Conservation (phyloP, 192 early-diverging fungal species). For the Linnemannia schmuckeri region DNA sequence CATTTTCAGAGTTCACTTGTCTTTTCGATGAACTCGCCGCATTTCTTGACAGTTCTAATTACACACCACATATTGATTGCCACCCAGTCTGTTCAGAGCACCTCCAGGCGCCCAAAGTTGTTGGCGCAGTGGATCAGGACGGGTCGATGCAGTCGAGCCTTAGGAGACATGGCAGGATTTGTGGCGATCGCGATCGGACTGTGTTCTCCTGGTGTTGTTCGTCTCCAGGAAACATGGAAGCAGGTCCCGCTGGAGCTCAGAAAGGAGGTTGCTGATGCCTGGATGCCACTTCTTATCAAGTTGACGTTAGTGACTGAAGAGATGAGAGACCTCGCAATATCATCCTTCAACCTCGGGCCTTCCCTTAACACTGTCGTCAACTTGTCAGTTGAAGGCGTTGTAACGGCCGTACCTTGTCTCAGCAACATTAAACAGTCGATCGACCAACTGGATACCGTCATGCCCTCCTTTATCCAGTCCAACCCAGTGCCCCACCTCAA, state of each 20-base stretch:
- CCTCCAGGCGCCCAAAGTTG: slow-evolving; percentile 63
- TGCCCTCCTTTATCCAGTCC: slow-evolving; percentile 46
- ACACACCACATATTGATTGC: slow-evolving; percentile 75
- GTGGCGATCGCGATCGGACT: slow-evolving; percentile 75
- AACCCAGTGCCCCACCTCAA: slow-evolving; percentile 17
- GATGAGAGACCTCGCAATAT: slow-evolving; percentile 46
- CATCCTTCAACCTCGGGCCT: slow-evolving; percentile 22
- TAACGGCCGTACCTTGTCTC: slow-evolving; percentile 69
- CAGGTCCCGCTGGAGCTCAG: slow-evolving; percentile 64
- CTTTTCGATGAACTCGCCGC: slow-evolving; percentile 67
- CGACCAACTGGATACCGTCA: slow-evolving; percentile 57
- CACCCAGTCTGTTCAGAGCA: slow-evolving; percentile 63
- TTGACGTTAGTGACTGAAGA: slow-evolving; percentile 66
- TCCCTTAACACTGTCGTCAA: slow-evolving; percentile 26
- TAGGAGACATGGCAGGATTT: slow-evolving; percentile 78
- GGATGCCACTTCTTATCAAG: slow-evolving; percentile 70
- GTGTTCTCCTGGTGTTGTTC: slow-evolving; percentile 73
- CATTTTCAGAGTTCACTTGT: slow-evolving; percentile 52
- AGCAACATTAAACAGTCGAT: slow-evolving; percentile 71
- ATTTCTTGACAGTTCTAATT: slow-evolving; percentile 78
- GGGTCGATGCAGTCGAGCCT: slow-evolving; percentile 62
- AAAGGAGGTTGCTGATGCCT: slow-evolving; percentile 64
- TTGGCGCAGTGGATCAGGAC: slow-evolving; percentile 79
- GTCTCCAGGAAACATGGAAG: slow-evolving; percentile 80
- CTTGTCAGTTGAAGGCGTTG: slow-evolving; percentile 18